Base-by-base conservation (phyloP, 2,329 filamentous ascomycete genomes). In the Ophiostoma ips region DNA sequence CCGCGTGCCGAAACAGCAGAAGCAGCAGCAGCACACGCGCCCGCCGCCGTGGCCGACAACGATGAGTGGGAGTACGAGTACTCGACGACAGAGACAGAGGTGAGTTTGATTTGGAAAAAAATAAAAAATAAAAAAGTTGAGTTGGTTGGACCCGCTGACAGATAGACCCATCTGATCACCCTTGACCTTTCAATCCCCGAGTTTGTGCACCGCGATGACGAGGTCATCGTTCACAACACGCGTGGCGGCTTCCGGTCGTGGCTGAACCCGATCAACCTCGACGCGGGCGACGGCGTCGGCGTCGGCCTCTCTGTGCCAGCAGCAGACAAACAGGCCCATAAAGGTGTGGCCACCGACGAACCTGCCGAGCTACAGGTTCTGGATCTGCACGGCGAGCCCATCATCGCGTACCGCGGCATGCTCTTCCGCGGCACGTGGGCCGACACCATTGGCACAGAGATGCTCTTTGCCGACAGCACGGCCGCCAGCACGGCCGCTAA, bases 351-450 rank as follows among this genome's bases (percentile, higher is more conserved):
- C 4, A 44, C 34, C 37, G 44, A 16, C 30, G 41, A 51, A 2
- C n/a, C 55, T 6, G 53, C 67, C 30, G 66, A 75, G 36, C 76
- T 95, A 6, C 87, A 95, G 60, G 81, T 95, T 47, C 71, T 92
- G n/a, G 87, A 87, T 28, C 72, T 95, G 3, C 84, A 94, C 63
- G 82, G 82, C 1, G 83, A 84, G 46, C 90, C 90, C 0, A 69
- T 95, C 28, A 73, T 95, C 52, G 83, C 84, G 19, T 94, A 94
- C 65, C 76, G 83, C 52, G 84, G 84, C 30, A 77, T 82, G 54
- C 69, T 94, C 19, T 92, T 89, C 61, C 80, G 79, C 55, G 90
- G 87, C 56, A 69, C 78, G 43, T 96, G 90, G 90, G 76, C 79
- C 11, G 79, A 85, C 54, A 83, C 87, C 53, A 77, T 94, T 40